Evolutionary conservation across 305 asterid species (phyloP).

Genomic region (Plantago coronopus): DNA sequence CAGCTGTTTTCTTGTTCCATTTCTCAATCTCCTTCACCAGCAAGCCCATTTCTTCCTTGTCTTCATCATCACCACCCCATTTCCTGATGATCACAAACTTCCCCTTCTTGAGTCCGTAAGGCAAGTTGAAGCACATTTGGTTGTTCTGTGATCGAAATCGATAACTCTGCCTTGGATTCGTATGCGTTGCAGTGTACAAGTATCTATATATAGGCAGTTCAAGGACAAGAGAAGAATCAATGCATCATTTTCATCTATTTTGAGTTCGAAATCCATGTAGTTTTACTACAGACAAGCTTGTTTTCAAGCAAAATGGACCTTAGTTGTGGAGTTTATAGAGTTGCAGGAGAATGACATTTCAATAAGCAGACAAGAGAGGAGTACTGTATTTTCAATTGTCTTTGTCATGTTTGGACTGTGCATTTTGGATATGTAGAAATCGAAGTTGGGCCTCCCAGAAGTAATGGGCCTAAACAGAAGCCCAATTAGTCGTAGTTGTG

Average conservation of each 20-base stretch:
- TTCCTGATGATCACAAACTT: conserved; percentile 23
- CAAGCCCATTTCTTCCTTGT: conserved; percentile 30
- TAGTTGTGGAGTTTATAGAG: conserved; percentile 19
- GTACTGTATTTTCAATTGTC: not conserved
- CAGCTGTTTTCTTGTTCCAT: conserved; percentile 23
- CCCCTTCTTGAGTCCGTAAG: conserved; percentile 33
- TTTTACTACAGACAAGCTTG: conserved; percentile 8
- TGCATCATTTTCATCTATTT: not conserved
- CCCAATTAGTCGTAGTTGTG: too few relatives aligned
- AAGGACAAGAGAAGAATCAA: not conserved
- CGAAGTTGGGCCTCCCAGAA: not conserved
- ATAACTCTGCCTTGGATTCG: not conserved
- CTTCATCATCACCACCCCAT: conserved; percentile 29
- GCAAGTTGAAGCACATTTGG: conserved; percentile 36
- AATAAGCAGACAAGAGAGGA: not conserved
- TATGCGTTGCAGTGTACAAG: conserved; percentile 1
- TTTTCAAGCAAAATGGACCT: conserved; percentile 24
- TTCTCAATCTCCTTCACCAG: conserved; percentile 34
- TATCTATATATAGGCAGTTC: not conserved
- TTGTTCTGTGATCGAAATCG: not conserved
- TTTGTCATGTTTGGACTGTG: not conserved
- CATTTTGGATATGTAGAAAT: not conserved
- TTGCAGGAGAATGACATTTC: not conserved
- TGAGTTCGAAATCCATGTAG: not conserved
- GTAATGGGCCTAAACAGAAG: too few relatives aligned